phyloP scores from a whole-genome alignment of 108 stramenopile genomes.

The Nitzschia palea region DNA sequence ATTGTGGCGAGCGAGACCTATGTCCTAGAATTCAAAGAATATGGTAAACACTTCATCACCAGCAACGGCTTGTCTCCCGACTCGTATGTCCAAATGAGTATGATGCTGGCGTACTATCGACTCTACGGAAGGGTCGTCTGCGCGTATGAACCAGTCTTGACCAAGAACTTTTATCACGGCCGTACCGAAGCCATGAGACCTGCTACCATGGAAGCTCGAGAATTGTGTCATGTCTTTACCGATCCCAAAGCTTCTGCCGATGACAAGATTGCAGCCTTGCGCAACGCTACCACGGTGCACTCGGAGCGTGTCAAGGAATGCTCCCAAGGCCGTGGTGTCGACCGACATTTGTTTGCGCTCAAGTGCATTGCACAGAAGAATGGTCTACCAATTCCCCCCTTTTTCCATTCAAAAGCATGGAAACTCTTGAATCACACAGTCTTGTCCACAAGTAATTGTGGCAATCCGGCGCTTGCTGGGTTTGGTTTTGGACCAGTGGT shows the following conservation, averaged over 20 bases:
- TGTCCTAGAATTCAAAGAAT: constrained; percentile 75
- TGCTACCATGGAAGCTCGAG: constrained; percentile 62
- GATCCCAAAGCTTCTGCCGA: constrained; percentile 14
- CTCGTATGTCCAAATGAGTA: constrained; percentile 81
- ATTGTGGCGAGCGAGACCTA: constrained; percentile 68
- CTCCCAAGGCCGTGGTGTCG: constrained; percentile 71
- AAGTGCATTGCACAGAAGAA: constrained; percentile 81
- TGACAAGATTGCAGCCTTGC: constrained; percentile 63
- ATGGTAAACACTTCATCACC: constrained; percentile 75
- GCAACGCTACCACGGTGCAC: constrained; percentile 62
- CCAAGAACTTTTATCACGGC: constrained; percentile 82
- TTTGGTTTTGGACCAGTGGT: constrained; percentile 90
- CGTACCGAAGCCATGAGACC: constrained; percentile 86
- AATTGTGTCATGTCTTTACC: constrained; percentile 46
- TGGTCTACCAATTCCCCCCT: constrained; percentile 50
- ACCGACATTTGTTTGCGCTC: constrained; percentile 81
- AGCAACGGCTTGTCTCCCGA: constrained; percentile 81
- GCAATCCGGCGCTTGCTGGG: constrained; percentile 77
- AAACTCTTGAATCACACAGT: constrained; percentile 78
- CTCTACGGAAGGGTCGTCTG: constrained; percentile 81
- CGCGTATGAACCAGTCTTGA: constrained; percentile 82
- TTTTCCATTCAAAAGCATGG: constrained; percentile 71
- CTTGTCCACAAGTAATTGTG: constrained; percentile 86
- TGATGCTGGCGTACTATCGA: constrained; percentile 80
- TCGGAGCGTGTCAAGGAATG: constrained; percentile 64